Base-by-base conservation (phyloP, 176 grass and related monocot genomes). In the Avena atlantica region DNA sequence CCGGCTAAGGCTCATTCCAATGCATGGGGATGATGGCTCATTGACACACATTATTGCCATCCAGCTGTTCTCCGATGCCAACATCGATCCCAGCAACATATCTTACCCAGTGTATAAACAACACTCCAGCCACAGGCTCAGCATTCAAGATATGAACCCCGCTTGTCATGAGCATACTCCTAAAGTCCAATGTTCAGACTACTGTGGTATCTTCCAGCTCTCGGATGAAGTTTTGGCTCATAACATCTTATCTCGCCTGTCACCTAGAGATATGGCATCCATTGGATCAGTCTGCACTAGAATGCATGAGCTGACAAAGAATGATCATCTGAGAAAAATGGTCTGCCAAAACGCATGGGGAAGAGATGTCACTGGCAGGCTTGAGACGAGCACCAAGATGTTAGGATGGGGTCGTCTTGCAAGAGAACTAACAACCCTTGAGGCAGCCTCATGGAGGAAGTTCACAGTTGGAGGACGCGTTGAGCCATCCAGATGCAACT, bases 291-390 rank as follows among this genome's bases (percentile, higher is more conserved):
- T 91, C 49, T 94, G 90, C 78, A 96, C 88, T 11, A 87, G 94
- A 81, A 96, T 94, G 97, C 92, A 82, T 50, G 23, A 93, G 63
- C 60, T 96, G 87, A 94, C 97, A n/a, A 91, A 93, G 69, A 96
- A 96, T 48, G 94, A 99, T 85, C 87, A 90, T 68, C 89, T 99
- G 65, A 96, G 94, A 61, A 99, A 94, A 85, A 85, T 96, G 79
- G 97, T 96, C 19, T 99, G 97, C 68, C 94, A 99, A 55, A 99
- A 99, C 31, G 92, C 97, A 1, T 99, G 97, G 97, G 97, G 97
- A 86, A 90, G 87, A 90, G 97, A 99, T 49, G 88, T 90, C 65
- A 94, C 97, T 68, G 69, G 96, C 17, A 89, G 86, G 72, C 87
- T 99, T 82, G 97, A 99, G 82, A 90, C 89, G 78, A 93, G 94